Evolutionary conservation across 23 red algal genomes (phyloP), one percentile per base, ranked within the genome.

Genomic region (Rhodosorus marinus): DNA sequence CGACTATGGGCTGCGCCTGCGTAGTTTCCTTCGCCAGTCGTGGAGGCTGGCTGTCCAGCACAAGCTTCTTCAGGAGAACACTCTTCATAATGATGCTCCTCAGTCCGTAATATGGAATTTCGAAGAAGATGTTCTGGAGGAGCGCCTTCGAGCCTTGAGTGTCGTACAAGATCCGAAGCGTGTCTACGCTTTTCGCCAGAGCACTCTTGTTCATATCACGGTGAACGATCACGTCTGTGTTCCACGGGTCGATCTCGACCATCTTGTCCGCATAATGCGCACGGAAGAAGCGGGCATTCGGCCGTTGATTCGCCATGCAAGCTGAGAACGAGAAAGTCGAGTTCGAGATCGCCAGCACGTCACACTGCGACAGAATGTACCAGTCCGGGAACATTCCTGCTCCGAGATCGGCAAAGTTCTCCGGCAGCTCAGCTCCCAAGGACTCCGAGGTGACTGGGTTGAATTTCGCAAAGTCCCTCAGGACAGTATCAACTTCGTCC

Each of bases 351-450:
- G 78, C 78, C 30, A 98, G 41, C 67, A 98, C 72, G 61, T 98
- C 81, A 35, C 90, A 98, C 57, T 85, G 79, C 22, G 90, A 76
- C 14, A 98, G 53, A 35, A 67, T 63, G 32, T 59, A 98, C 90
- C 90, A 98, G 49, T 98, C 90, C 8, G 90, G 90, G 58, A 98
- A 98, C 25, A 98, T 86, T 11, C 74, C 90, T 0, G 90, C 90
- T 19, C 81, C 81, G 25, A 86, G 65, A 8, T 32, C 8, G 3
- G 68, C 57, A 49, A 66, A 67, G 29, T 49, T 40, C 11, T 24
- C 27, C 11, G 90, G 78, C 64, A 98, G 46, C n/a, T 65, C 46
- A 55, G 82, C 62, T 17, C 79, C 79, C 1, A 80, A 34, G 20
- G 55, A 54, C 11, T 80, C 60, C 4, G 73, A 67, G 0, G 76